Base-by-base conservation (phyloP, 129 eudicot species). In the Deinandra increscens region DNA sequence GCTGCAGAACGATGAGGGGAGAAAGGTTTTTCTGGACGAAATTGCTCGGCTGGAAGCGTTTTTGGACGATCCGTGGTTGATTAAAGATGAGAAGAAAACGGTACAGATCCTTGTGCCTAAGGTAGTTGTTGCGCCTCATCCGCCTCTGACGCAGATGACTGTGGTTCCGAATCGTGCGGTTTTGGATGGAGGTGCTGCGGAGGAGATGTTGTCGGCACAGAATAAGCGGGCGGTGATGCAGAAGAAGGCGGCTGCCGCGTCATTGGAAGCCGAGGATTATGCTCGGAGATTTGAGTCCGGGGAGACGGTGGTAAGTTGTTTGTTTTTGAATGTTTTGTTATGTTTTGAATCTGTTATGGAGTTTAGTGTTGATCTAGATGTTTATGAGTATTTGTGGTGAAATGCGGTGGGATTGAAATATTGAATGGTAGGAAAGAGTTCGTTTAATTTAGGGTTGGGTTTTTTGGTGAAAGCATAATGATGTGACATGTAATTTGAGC, bases 211-310 rank as follows among this genome's bases (percentile, higher is more conserved):
- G 86, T 84, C 93, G 36, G 96, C 84, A 9, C 91, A 82, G 94
- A 88, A 75, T 29, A 89, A 85, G 86, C 81, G 98, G 17, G 86
- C 68, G n/a, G 95, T 84, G 38, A 51, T 93, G 91, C 97, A 87
- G 86, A 85, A 80, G 83, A 76, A 82, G 77, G 99, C 99, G 0
- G 95, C 95, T 8, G 96, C 81, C 2, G 91, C 90, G 22, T 88
- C 91, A 4, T 6, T 84, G 78, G 95, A 65, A 74, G 95, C 92
- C 0, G 97, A 94, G 89, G 93, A 94, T 84, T 85, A 68, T 48
- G 99, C 89, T 0, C 60, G 93, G 60, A 46, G 85, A 77, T 83
- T 93, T 75, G 99, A 89, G 86, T 75, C 84, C 55, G 97, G 99
- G 0, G 95, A 81, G 59, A 18, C 80, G 60, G 81, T 17, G 90